Evolutionary conservation across 306 rosid genomes (phyloP).

Genomic region (Inga laurina): DNA sequence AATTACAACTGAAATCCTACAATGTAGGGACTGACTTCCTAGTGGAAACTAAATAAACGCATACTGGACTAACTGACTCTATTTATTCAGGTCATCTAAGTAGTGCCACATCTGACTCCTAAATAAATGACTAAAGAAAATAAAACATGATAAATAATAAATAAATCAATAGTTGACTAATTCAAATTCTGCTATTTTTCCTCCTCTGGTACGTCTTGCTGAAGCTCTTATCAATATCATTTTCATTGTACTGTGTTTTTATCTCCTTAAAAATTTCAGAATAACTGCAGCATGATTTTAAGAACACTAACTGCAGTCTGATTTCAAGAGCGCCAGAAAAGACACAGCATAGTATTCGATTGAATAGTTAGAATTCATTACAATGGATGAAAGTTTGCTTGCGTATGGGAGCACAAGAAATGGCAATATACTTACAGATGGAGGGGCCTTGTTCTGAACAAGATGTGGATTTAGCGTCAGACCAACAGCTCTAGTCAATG

Average conservation of each 20-base stretch:
- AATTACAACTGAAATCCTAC: no score
- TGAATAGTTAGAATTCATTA: constrained; percentile 8
- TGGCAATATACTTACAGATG: constrained; percentile 60
- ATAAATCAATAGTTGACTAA: no score
- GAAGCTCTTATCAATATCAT: no score
- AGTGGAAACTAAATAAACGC: no score
- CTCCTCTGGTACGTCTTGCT: no score
- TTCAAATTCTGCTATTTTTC: no score
- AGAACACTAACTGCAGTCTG: constrained; percentile 4
- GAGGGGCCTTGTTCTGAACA: constrained; percentile 75
- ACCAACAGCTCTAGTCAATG: constrained; percentile 90
- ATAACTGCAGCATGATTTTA: constrained; percentile 9
- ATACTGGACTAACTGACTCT: no score
- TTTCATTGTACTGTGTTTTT: not conserved
- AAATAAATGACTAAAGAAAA: no score
- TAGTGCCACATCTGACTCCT: no score
- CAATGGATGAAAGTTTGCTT: constrained; percentile 2
- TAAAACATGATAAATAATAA: no score
- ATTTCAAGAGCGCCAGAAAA: constrained; percentile 17
- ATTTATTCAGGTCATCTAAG: no score
- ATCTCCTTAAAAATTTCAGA: constrained; percentile 8
- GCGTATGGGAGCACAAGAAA: constrained; percentile 1
- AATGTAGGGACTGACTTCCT: no score
- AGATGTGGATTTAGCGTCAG: constrained; percentile 93
- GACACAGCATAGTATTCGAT: constrained; percentile 9